Conservation (phyloP, 495 filamentous ascomycete species). For the Aspergillus sclerotiicarbonarius region DNA sequence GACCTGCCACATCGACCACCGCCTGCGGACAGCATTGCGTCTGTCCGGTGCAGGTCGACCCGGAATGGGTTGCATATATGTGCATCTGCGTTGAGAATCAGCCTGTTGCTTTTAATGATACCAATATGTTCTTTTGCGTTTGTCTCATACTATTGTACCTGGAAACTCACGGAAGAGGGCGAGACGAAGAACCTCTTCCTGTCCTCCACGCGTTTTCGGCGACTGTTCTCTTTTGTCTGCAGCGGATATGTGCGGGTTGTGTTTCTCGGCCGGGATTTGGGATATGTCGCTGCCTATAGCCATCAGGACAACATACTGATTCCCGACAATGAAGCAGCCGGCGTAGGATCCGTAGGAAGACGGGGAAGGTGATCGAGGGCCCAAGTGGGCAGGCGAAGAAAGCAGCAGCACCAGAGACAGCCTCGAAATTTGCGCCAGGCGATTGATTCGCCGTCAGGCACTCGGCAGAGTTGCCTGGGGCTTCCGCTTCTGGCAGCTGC, state of each 20-base stretch:
- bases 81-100: neutral
- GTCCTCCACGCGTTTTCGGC: too few relatives aligned
- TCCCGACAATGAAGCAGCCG: too few relatives aligned
- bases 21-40: neutral
- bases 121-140: neutral
- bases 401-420: neutral
- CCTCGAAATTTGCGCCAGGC: neutral
- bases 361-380: too few relatives aligned
- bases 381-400: too few relatives aligned
- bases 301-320: too few relatives aligned
- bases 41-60: neutral
- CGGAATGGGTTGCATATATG: neutral
- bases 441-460: neutral
- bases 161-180: neutral
- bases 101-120: neutral
- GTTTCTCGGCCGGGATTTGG: too few relatives aligned
- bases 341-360: too few relatives aligned
- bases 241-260: too few relatives aligned
- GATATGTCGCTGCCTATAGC: too few relatives aligned
- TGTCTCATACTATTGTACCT: neutral
- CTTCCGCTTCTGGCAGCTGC: neutral
- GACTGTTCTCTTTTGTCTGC: too few relatives aligned
- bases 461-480: constrained; percentile 5
- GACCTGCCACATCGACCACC: neutral
- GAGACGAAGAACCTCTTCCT: neutral